phyloP scores from a whole-genome alignment of 2,329 filamentous ascomycete species.

The Fulvia fulva region DNA sequence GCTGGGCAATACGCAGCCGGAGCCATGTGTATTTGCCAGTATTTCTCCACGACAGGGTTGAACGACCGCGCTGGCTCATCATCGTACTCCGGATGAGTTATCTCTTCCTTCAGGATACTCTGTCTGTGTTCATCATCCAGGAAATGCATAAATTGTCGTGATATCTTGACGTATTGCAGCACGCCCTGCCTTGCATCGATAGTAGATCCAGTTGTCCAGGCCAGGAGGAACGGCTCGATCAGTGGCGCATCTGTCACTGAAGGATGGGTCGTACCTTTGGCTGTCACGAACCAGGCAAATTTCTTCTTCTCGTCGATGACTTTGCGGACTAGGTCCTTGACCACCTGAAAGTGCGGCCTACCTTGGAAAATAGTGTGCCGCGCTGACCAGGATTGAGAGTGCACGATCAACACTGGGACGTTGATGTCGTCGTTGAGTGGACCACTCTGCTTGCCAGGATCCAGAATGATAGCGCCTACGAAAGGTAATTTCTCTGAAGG shows the following conservation, averaged over 20 bases:
- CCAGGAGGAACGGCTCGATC: slow-evolving; percentile 58
- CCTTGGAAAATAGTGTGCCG: slow-evolving; percentile 57
- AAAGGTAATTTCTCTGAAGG: slow-evolving; percentile 45
- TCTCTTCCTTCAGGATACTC: slow-evolving; percentile 50
- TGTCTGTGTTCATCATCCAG: slow-evolving; percentile 39
- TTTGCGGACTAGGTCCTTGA: slow-evolving; percentile 52
- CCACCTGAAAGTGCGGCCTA: slow-evolving; percentile 61
- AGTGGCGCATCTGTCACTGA: slow-evolving; percentile 64
- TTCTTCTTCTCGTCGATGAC: slow-evolving; percentile 43
- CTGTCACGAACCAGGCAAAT: slow-evolving; percentile 43
- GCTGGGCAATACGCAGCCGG: slow-evolving; percentile 27
- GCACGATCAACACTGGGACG: slow-evolving; percentile 58
- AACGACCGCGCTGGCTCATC: slow-evolving; percentile 26
- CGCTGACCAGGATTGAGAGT: slow-evolving; percentile 63
- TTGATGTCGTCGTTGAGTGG: slow-evolving; percentile 56
- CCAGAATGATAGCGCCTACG: slow-evolving; percentile 58
- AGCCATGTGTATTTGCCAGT: slow-evolving; percentile 45
- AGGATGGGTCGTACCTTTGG: slow-evolving; percentile 50
- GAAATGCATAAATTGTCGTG: slow-evolving; percentile 55
- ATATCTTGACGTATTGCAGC: slow-evolving; percentile 57
- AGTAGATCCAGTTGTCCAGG: slow-evolving; percentile 58
- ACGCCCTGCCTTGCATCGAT: slow-evolving; percentile 56
- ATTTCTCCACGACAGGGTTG: slow-evolving; percentile 29
- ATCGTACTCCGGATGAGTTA: slow-evolving; percentile 39
- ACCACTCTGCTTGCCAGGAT: slow-evolving; percentile 63